phyloP scores from a whole-genome alignment of 2,329 filamentous ascomycete genomes.

The Bipolaris victoriae region DNA sequence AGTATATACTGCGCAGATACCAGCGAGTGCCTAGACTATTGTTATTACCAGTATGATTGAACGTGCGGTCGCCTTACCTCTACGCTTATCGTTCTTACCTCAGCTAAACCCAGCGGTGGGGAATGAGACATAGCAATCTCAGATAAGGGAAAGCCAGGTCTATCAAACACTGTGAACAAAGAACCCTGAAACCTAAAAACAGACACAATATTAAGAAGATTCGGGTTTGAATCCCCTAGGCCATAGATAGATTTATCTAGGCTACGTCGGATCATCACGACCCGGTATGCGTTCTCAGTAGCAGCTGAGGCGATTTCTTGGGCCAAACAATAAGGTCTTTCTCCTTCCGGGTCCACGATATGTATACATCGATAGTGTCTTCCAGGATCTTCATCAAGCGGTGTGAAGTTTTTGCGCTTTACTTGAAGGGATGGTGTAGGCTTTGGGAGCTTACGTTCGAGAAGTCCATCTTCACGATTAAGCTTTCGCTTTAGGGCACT shows the following conservation, averaged over 20 bases:
- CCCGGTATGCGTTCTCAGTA: slow-evolving; percentile 5
- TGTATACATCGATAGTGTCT: slow-evolving; percentile 16
- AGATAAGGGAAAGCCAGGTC: slow-evolving; percentile 12
- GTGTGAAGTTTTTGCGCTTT: slow-evolving; percentile 5
- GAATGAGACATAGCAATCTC: slow-evolving; percentile 14
- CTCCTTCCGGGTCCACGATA: slow-evolving; percentile 13
- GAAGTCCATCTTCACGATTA: too few species aligned
- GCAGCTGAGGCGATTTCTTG: slow-evolving; percentile 2
- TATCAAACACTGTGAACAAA: slow-evolving; percentile 15
- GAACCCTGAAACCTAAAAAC: slow-evolving; percentile 16
- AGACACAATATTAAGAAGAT: slow-evolving; percentile 22
- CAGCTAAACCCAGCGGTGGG: slow-evolving; percentile 10
- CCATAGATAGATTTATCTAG: slow-evolving; percentile 9
- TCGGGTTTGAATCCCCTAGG: slow-evolving; percentile 8
- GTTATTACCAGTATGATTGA: neutral
- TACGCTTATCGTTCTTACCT: slow-evolving; percentile 20
- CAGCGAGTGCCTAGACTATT: slow-evolving; percentile 8
- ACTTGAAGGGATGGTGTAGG: too few species aligned
- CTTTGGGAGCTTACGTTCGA: too few species aligned
- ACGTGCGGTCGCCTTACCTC: slow-evolving; percentile 4
- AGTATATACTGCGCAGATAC: slow-evolving; percentile 10
- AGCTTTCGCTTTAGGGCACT: slow-evolving; percentile 3
- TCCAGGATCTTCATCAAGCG: slow-evolving; percentile 7
- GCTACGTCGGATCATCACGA: slow-evolving; percentile 18
- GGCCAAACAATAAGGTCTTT: slow-evolving; percentile 16